These are phyloP conservation scores for Aspergillus sp. DNA, from an alignment of 2,329 filamentous ascomycete species.

Conservation along the genomic window DNA sequence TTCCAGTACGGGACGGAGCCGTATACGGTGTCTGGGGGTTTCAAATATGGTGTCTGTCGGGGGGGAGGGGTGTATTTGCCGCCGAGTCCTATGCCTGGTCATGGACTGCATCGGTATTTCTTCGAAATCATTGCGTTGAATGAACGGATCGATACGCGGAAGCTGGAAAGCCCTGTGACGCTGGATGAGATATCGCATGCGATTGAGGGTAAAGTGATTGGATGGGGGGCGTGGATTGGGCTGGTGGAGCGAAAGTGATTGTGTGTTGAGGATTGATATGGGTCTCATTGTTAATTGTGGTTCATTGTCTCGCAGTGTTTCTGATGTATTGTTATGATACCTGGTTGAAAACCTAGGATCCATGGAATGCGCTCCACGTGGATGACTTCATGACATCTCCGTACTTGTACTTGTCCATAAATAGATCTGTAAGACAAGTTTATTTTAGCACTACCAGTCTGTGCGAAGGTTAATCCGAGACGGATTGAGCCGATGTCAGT, in stretches of 20 bases:
- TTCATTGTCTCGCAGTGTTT: too few species aligned
- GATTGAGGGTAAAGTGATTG: conserved; percentile 44
- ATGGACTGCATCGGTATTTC: conserved; percentile 49
- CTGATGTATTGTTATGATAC: too few species aligned
- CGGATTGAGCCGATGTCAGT: too few species aligned
- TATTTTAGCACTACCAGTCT: too few species aligned
- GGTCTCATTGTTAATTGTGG: too few species aligned
- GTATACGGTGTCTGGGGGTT: conserved; percentile 33
- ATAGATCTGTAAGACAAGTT: too few species aligned
- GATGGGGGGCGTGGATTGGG: conserved; percentile 46
- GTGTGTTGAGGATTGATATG: too few species aligned
- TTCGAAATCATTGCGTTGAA: conserved; percentile 46
- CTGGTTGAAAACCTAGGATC: too few species aligned
- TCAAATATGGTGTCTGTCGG: conserved; percentile 42
- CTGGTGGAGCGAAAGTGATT: conserved; percentile 35
- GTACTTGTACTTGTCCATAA: too few species aligned
- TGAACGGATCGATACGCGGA: conserved; percentile 34
- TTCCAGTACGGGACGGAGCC: conserved; percentile 20
- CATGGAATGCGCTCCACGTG: too few species aligned
- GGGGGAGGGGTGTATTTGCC: conserved; percentile 39
- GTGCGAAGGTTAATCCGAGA: too few species aligned
- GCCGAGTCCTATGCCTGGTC: conserved; percentile 44
- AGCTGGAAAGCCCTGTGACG: conserved; percentile 34
- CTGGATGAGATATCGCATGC: conserved; percentile 39
- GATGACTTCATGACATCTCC: too few species aligned